Evolutionary conservation across 345 rosid species (phyloP).

Genomic region (Microthlaspi erraticum): DNA sequence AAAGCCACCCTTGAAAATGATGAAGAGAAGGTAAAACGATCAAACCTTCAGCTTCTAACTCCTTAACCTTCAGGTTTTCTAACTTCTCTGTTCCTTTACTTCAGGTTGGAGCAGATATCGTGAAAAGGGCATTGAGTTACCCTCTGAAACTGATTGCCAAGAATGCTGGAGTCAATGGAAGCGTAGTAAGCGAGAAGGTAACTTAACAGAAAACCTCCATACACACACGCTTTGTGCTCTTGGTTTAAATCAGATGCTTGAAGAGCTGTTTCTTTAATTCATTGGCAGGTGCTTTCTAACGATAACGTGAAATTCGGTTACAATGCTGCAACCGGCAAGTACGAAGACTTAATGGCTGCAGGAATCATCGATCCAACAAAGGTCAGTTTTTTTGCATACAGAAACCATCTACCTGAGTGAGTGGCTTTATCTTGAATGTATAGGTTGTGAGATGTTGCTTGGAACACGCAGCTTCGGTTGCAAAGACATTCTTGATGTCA

Average conservation of each 20-base stretch:
- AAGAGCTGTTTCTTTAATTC: slow-evolving; percentile 12
- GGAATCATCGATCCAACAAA: slow-evolving; percentile 98
- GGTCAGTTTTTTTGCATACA: slow-evolving; percentile 44
- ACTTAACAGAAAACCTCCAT: not conserved
- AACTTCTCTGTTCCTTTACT: slow-evolving; percentile 8
- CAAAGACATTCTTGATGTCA: slow-evolving; percentile 97
- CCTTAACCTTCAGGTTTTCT: not conserved
- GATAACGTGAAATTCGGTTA: slow-evolving; percentile 74
- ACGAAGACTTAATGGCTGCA: slow-evolving; percentile 95
- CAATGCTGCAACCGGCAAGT: slow-evolving; percentile 96
- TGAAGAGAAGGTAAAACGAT: slow-evolving; percentile 76
- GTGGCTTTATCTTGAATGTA: not conserved
- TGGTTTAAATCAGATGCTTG: slow-evolving; percentile 21
- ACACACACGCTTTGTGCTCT: not conserved
- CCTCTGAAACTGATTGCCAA: slow-evolving; percentile 93
- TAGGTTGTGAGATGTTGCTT: slow-evolving; percentile 99
- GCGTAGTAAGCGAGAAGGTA: slow-evolving; percentile 96
- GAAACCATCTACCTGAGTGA: slow-evolving; percentile 10
- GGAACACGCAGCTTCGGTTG: slow-evolving; percentile 98
- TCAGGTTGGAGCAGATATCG: slow-evolving; percentile 95
- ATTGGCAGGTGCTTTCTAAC: slow-evolving; percentile 68
- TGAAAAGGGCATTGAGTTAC: slow-evolving; percentile 87
- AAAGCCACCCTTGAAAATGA: slow-evolving; percentile 76
- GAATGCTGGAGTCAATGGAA: slow-evolving; percentile 95
- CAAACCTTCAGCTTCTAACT: slow-evolving; percentile 12